Conservation (phyloP, 208 protist species). For the Wallacemonas collosoma region DNA sequence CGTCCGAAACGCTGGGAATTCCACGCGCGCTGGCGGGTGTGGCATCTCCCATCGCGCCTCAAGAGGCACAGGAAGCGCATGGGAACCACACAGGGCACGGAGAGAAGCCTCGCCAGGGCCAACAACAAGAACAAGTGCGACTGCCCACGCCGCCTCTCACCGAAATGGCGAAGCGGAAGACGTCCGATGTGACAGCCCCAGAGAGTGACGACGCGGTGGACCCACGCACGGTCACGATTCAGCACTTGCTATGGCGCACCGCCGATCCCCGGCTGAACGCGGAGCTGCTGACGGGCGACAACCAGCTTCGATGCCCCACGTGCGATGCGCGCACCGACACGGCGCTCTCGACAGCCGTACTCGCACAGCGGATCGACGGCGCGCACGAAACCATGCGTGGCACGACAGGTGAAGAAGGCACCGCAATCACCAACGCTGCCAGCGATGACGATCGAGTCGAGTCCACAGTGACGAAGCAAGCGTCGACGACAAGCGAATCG, state of each 20-base stretch:
- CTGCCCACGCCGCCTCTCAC: background rate
- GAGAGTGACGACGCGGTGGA: background rate
- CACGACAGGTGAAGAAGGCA: background rate
- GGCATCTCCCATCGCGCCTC: no score
- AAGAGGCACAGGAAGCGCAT: no score
- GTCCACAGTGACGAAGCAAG: no score
- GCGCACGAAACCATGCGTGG: background rate
- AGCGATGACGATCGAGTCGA: background rate
- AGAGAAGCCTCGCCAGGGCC: no score
- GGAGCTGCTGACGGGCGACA: conserved; percentile 59
- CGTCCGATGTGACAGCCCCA: no score
- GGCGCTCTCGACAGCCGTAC: conserved; percentile 34
- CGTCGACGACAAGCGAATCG: background rate
- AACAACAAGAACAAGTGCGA: background rate
- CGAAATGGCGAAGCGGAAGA: no score
- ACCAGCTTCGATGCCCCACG: conserved; percentile 47
- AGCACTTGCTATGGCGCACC: conserved; percentile 48
- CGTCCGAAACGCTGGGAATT: no score
- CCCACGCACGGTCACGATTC: conserved; percentile 28
- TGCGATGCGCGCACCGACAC: conserved; percentile 45
- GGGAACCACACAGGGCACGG: no score
- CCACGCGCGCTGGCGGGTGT: no score
- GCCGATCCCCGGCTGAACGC: conserved; percentile 34
- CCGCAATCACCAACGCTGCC: background rate
- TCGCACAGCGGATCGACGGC: background rate